Conservation (phyloP, 306 rosid genomes). For the Clitoria ternatea region DNA sequence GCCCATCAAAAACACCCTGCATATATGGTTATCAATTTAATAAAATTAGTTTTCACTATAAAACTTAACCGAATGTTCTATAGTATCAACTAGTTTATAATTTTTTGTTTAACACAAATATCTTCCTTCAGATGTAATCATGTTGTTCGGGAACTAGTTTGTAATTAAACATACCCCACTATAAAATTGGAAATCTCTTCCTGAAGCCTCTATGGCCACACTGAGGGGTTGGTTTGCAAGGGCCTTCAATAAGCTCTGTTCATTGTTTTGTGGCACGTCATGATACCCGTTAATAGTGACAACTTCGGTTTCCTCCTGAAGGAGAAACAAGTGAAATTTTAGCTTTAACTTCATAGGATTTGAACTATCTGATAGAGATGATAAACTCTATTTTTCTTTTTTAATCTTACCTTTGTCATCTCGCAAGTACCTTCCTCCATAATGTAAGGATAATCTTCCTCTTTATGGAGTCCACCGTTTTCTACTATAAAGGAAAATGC, state of each 20-base stretch:
- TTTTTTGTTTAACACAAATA: no score
- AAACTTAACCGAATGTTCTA: not conserved
- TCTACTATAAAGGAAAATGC: slow-evolving; percentile 50
- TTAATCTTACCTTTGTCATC: slow-evolving; percentile 50
- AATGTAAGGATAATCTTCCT: slow-evolving; percentile 68
- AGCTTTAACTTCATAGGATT: not conserved
- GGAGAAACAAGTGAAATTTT: not conserved
- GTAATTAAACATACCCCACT: slow-evolving; percentile 59
- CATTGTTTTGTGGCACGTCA: slow-evolving; percentile 81
- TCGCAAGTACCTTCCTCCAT: slow-evolving; percentile 91
- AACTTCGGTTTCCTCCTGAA: slow-evolving; percentile 50
- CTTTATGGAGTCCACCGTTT: slow-evolving; percentile 60
- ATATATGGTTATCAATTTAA: not conserved
- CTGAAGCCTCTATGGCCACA: slow-evolving; percentile 81
- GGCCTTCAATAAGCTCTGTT: slow-evolving; percentile 77
- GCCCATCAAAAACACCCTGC: slow-evolving; percentile 84
- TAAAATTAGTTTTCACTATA: not conserved
- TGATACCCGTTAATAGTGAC: slow-evolving; percentile 77
- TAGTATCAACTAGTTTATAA: not conserved
- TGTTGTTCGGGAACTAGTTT: no score
- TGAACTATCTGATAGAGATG: not conserved
- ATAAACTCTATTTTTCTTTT: not conserved
- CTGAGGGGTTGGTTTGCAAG: slow-evolving; percentile 90
- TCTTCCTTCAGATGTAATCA: no score
- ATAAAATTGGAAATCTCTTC: slow-evolving; percentile 87